Evolutionary conservation across 78 protist genomes (phyloP).

Genomic region (Protostelium mycophagum): DNA sequence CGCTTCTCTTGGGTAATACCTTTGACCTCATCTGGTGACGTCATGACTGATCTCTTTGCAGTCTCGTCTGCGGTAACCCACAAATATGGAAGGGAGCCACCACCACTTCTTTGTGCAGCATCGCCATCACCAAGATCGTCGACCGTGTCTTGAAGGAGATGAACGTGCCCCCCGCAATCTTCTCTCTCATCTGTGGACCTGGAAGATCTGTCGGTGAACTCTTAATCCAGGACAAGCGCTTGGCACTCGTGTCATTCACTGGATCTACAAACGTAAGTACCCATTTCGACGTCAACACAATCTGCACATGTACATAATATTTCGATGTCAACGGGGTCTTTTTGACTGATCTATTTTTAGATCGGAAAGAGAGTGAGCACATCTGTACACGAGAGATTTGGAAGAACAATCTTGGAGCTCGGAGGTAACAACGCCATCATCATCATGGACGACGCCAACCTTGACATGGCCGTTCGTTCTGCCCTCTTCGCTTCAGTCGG

Average conservation of each 20-base stretch:
- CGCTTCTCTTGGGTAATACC: constrained; percentile 56
- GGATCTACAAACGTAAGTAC: constrained; percentile 66
- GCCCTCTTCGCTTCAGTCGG: constrained; percentile 84
- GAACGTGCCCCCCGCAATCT: constrained; percentile 56
- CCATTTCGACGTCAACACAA: not conserved
- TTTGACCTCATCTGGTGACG: constrained; percentile 6
- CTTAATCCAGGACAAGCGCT: constrained; percentile 58
- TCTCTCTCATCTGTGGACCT: constrained; percentile 64
- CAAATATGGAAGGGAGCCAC: constrained; percentile 87
- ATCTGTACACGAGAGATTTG: constrained; percentile 71
- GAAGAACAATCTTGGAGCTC: constrained; percentile 77
- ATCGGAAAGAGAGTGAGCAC: constrained; percentile 62
- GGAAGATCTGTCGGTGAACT: constrained; percentile 77
- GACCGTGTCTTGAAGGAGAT: constrained; percentile 68
- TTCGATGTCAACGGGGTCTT: not conserved
- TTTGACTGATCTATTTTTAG: not conserved
- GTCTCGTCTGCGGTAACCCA: constrained; percentile 66
- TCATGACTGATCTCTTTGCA: no score
- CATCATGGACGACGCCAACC: constrained; percentile 80
- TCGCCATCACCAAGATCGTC: constrained; percentile 76
- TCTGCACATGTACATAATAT: not conserved
- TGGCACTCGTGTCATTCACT: constrained; percentile 86
- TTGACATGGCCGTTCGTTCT: constrained; percentile 74
- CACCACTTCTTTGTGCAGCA: constrained; percentile 54
- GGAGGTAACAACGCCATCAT: constrained; percentile 93